A percentile compares a stretch with the other conserved stretches of the same genome.
phyloP scores from a whole-genome alignment of 345 rosid genomes.

The Eutrema heterophyllum region DNA sequence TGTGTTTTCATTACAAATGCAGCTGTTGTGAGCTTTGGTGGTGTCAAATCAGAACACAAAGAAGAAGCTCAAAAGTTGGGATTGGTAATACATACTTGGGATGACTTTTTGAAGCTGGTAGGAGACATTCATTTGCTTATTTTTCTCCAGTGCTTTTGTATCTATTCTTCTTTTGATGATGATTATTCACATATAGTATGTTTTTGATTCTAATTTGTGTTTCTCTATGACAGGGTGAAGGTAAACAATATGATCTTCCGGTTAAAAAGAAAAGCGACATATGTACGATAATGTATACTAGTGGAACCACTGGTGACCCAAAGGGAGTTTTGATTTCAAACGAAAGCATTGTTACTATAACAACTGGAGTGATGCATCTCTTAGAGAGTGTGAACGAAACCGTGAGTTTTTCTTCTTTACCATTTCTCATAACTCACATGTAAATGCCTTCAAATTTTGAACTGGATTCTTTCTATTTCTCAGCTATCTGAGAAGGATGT shows the following conservation, averaged over 20 bases:
- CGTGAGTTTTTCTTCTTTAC: constrained; percentile 37
- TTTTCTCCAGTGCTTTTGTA: background rate
- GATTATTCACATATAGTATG: background rate
- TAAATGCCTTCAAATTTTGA: background rate
- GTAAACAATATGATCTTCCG: constrained; percentile 68
- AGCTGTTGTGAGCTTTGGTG: constrained; percentile 88
- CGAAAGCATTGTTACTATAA: constrained; percentile 65
- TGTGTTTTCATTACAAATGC: constrained; percentile 20
- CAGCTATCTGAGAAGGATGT: constrained; percentile 50
- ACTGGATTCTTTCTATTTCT: background rate
- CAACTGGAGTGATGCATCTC: constrained; percentile 67
- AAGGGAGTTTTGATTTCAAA: constrained; percentile 95
- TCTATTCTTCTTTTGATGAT: background rate
- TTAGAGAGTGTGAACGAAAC: constrained; percentile 54
- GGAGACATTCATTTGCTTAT: background rate
- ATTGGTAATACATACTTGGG: constrained; percentile 62
- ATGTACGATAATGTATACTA: constrained; percentile 97
- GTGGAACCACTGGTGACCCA: constrained; percentile 99
- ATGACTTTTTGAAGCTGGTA: constrained; percentile 70
- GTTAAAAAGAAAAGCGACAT: constrained; percentile 63
- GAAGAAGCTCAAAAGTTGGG: constrained; percentile 60
- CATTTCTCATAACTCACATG: background rate
- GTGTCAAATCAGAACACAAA: constrained; percentile 48
- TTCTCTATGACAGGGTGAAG: constrained; percentile 48
- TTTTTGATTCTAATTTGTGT: background rate